phyloP scores from a whole-genome alignment of 495 filamentous ascomycete genomes.

The Xeromyces bisporus region DNA sequence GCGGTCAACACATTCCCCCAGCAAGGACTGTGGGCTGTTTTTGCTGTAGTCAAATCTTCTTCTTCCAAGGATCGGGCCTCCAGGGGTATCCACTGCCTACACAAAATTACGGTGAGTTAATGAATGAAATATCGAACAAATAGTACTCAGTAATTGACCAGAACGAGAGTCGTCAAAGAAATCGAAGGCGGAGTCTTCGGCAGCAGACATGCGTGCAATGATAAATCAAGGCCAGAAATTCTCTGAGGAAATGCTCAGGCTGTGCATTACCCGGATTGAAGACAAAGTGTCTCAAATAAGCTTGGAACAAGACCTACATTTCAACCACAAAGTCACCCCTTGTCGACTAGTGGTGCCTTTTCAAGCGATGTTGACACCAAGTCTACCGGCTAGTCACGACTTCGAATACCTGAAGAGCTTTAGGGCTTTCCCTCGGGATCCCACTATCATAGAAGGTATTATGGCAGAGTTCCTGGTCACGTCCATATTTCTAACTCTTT shows the following conservation, averaged over 20 bases:
- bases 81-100: slow-evolving; percentile 30
- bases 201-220: slow-evolving; percentile 45
- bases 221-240: slow-evolving; percentile 67
- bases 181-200: slow-evolving; percentile 20
- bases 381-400: slow-evolving; percentile 57
- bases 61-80: slow-evolving; percentile 32
- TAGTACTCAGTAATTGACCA: slow-evolving; percentile 6
- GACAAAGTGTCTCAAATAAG: slow-evolving; percentile 53
- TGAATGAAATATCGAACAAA: neutral
- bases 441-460: slow-evolving; percentile 40
- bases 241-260: slow-evolving; percentile 62
- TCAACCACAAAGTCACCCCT: slow-evolving; percentile 68
- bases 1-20: slow-evolving; percentile 66
- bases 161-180: slow-evolving; percentile 28
- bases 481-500: slow-evolving; percentile 18
- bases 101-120: slow-evolving; percentile 25
- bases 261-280: slow-evolving; percentile 60
- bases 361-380: slow-evolving; percentile 68
- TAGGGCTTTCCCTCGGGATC: slow-evolving; percentile 58
- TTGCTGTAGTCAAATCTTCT: slow-evolving; percentile 56
- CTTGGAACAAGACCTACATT: slow-evolving; percentile 56
- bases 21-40: slow-evolving; percentile 84
- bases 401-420: slow-evolving; percentile 52
- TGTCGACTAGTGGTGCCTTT: slow-evolving; percentile 76
- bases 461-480: neutral